These are phyloP conservation scores for Lepidium africanum DNA, from an alignment of 345 rosid genomes.

Conservation along the genomic window DNA sequence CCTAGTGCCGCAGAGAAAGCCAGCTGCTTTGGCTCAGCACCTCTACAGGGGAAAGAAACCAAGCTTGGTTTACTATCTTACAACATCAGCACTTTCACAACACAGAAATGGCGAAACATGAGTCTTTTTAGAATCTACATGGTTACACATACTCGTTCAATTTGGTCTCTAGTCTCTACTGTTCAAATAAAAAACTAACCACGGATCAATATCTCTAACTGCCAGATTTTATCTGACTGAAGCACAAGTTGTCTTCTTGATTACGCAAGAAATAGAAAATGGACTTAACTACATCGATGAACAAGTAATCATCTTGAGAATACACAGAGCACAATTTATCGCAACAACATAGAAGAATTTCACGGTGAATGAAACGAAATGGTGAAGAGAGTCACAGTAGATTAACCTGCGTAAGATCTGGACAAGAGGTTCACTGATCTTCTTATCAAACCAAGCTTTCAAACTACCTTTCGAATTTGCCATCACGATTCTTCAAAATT, in stretches of 20 bases:
- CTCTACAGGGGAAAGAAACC: slow-evolving; percentile 31
- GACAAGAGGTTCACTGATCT: slow-evolving; percentile 62
- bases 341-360: neutral
- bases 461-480: slow-evolving; percentile 27
- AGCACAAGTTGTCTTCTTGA: neutral
- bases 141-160: neutral
- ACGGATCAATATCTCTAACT: neutral
- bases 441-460: slow-evolving; percentile 44
- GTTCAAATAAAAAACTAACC: neutral
- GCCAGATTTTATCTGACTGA: neutral
- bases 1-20: slow-evolving; percentile 91
- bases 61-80: neutral
- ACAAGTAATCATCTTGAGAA: neutral
- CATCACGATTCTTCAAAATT: slow-evolving; percentile 19
- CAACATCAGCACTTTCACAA: neutral
- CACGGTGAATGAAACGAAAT: neutral
- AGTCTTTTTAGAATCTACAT: neutral
- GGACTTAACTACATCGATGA: neutral
- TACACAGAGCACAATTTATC: neutral
- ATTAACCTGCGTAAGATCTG: slow-evolving; percentile 64
- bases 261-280: neutral
- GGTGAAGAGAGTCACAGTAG: neutral
- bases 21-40: slow-evolving; percentile 83
- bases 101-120: neutral
- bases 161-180: neutral